These are phyloP conservation scores for Lactarius psammicola DNA, from an alignment of 768 basidiomycete species.

Conservation along the genomic window DNA sequence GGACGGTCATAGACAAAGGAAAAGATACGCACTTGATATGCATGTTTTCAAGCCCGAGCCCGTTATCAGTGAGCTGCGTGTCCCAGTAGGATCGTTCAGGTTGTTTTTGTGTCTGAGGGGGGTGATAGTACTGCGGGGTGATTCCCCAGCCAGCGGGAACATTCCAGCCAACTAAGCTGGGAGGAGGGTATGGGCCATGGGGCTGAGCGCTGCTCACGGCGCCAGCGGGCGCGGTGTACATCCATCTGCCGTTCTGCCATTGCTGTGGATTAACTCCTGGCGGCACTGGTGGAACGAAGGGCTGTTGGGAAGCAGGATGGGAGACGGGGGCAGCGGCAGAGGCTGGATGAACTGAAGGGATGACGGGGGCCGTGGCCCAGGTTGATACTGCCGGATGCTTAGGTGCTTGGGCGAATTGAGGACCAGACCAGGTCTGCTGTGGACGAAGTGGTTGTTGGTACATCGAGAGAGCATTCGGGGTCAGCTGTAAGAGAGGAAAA, in stretches of 20 bases:
- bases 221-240: constrained; percentile 14
- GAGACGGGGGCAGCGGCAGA: not conserved
- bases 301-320: not conserved
- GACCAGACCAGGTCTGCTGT: constrained; percentile 22
- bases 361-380: constrained; percentile 27
- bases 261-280: constrained; percentile 28
- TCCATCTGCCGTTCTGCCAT: constrained; percentile 31
- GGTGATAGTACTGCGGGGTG: constrained; percentile 43
- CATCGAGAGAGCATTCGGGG: constrained; percentile 26
- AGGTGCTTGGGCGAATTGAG: constrained; percentile 20
- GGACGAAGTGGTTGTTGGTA: constrained; percentile 20
- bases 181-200: constrained; percentile 17
- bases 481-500: constrained; percentile 6
- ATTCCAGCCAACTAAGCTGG: constrained; percentile 24
- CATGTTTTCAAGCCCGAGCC: constrained; percentile 64
- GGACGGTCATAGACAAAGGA: not conserved
- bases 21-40: constrained; percentile 52
- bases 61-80: constrained; percentile 57
- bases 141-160: constrained; percentile 28
- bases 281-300: constrained; percentile 27
- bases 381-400: constrained; percentile 16
- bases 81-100: constrained; percentile 67
- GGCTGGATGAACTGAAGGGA: not conserved
- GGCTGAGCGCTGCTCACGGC: constrained; percentile 8
- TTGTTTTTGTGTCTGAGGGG: constrained; percentile 60